phyloP scores from a whole-genome alignment of 176 grass and related monocot genomes.

The Oryza rufipogon region DNA sequence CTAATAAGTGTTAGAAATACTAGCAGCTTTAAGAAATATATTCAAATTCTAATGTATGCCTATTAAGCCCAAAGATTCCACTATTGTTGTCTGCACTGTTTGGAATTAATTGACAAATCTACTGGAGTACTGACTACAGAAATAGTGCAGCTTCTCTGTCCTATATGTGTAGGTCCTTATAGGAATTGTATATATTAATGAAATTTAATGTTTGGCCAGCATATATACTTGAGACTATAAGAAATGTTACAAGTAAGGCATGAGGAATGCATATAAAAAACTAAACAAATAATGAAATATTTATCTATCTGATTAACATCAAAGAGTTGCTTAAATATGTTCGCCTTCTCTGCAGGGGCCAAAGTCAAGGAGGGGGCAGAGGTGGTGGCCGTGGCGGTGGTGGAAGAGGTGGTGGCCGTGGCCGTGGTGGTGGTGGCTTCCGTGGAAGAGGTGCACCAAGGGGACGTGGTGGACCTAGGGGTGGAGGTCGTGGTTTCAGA shows the following conservation, averaged over 20 bases:
- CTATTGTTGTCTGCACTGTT: not conserved
- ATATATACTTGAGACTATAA: no score
- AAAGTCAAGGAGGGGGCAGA: conserved; percentile 44
- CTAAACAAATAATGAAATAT: not conserved
- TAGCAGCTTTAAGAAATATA: not conserved
- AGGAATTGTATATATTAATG: no score
- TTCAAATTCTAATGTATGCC: not conserved
- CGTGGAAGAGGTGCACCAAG: conserved; percentile 82
- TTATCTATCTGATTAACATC: conserved; percentile 7
- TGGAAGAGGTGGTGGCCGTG: conserved; percentile 42
- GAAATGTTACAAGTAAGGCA: no score
- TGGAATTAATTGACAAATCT: not conserved
- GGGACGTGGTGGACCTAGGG: conserved; percentile 71
- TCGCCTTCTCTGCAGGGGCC: conserved; percentile 65
- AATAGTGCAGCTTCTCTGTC: not conserved
- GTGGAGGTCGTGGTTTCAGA: conserved; percentile 79
- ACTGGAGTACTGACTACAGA: not conserved
- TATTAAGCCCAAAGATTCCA: not conserved
- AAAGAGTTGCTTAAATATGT: conserved; percentile 9
- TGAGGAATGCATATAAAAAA: conserved; percentile 11
- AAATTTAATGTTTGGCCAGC: no score
- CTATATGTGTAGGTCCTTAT: not conserved
- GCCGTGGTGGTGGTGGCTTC: conserved; percentile 81
- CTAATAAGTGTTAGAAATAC: not conserved
- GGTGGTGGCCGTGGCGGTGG: conserved; percentile 75